Base-by-base conservation (phyloP, 441 rosid genomes). In the Cnidoscolus chayamansa region DNA sequence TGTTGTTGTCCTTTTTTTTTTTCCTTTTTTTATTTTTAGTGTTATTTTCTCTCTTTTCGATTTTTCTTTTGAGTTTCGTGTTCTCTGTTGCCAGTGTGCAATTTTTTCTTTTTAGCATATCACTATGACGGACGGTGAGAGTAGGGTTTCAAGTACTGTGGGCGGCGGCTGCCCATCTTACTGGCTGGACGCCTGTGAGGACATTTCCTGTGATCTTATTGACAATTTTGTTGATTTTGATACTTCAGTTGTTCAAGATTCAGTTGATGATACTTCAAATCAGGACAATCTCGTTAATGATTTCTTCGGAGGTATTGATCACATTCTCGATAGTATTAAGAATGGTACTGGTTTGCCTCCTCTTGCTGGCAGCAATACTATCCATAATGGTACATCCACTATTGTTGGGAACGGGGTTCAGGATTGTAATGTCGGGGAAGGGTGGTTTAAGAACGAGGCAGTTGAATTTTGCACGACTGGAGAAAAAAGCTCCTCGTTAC, bases 261-360 rank as follows among this genome's bases (percentile, higher is more conserved):
- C 89, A 13, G 77, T 72, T 16, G 89, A 82, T 53, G 83, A 78
- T 80, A 66, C 74, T 66, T 75, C 84, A 7, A 81, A 76, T 81
- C 86, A 81, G 69, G 84, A 80, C 9, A 65, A 68, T 80, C 49
- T 80, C 12, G 73, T 50, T 45, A 86, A 68, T 68, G 98, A 93
- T 78, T 93, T 95, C 70, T 93, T 95, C 77, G 97, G 99, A 71
- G 97, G 98, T 37, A 93, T 95, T 77, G 98, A 93, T 81, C 95
- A 84, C 84, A 90, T 95, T 81, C 82, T 95, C 58, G 96, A 95
- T 72, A 90, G 90, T 61, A 86, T 93, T 31, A 95, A 90, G 84
- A 93, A 88, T 77, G 96, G 97, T 19, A 78, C 81, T 10, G 97
- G 93, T 57, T 80, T 90, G 71, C 94, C 97, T 68, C 70, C 43